Conservation (phyloP, 2,329 filamentous ascomycete species). For the Hymenoscyphus occultus region DNA sequence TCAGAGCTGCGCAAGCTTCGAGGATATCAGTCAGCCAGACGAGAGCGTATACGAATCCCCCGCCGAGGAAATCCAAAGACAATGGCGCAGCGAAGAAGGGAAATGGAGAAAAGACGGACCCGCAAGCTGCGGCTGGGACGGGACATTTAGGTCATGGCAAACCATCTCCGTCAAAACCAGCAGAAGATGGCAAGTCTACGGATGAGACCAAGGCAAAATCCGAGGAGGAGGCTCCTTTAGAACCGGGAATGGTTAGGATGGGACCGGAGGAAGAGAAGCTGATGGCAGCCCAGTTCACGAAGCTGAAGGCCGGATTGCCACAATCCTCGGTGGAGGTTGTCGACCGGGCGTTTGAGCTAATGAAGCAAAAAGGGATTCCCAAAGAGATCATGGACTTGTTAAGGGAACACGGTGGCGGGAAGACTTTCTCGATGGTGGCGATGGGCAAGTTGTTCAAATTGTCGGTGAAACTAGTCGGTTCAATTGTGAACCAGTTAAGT, state of each 20-base stretch:
- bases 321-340: slow-evolving; percentile 58
- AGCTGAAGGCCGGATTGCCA: slow-evolving; percentile 58
- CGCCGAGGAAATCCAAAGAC: slow-evolving; percentile 20
- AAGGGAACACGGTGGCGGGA: slow-evolving; percentile 28
- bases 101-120: slow-evolving; percentile 18
- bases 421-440: slow-evolving; percentile 30
- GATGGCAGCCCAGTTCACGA: slow-evolving; percentile 54
- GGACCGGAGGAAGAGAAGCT: slow-evolving; percentile 54
- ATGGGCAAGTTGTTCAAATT: slow-evolving; percentile 38
- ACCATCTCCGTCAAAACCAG: slow-evolving; percentile 39
- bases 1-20: slow-evolving; percentile 39
- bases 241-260: slow-evolving; percentile 40
- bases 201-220: slow-evolving; percentile 31
- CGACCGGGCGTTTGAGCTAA: slow-evolving; percentile 56
- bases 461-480: slow-evolving; percentile 30
- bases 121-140: slow-evolving; percentile 40
- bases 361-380: slow-evolving; percentile 69
- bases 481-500: slow-evolving; percentile 27
- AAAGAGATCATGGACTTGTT: slow-evolving; percentile 46
- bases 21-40: slow-evolving; percentile 32
- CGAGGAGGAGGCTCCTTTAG: slow-evolving; percentile 26
- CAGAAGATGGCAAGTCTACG: slow-evolving; percentile 10
- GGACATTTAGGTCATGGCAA: slow-evolving; percentile 45
- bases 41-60: slow-evolving; percentile 24
- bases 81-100: slow-evolving; percentile 11